Conservation (phyloP, 805 yeast species). For the Kodamaea neixiangensis region DNA sequence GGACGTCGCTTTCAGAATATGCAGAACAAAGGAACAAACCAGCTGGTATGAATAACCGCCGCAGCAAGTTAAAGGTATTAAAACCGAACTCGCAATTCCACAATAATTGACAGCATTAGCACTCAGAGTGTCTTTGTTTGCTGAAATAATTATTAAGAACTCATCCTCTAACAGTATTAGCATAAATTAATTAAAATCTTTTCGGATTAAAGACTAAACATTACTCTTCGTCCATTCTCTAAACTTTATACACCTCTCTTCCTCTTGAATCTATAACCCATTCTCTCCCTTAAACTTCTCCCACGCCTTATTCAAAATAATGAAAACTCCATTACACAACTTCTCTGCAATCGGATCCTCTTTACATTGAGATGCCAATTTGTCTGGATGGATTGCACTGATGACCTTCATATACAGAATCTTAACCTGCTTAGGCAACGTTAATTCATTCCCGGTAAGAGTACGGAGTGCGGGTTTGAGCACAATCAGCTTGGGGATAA, state of each 20-base stretch:
- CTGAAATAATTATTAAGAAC: too few relatives aligned
- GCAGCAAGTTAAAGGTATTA: too few relatives aligned
- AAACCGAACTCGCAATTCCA: not conserved
- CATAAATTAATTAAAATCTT: too few relatives aligned
- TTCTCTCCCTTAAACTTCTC: constrained; percentile 25
- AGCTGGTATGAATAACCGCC: too few relatives aligned
- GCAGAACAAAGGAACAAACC: too few relatives aligned
- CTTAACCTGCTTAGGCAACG: constrained; percentile 87
- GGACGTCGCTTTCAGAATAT: too few relatives aligned
- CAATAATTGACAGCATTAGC: too few relatives aligned
- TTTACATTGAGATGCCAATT: constrained; percentile 41
- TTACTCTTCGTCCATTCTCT: not conserved
- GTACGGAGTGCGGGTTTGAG: constrained; percentile 15
- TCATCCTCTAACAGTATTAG: too few relatives aligned
- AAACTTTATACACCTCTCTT: not conserved
- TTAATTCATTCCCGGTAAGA: constrained; percentile 65
- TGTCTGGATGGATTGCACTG: constrained; percentile 82
- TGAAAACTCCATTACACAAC: constrained; percentile 86
- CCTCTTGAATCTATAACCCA: not conserved
- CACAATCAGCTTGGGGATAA: constrained; percentile 55
- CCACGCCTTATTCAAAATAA: constrained; percentile 81
- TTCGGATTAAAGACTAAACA: too few relatives aligned
- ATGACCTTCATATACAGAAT: constrained; percentile 80
- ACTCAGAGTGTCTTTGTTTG: too few relatives aligned
- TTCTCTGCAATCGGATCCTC: constrained; percentile 68